Evolutionary conservation across 441 rosid genomes (phyloP).

Genomic region (Aquilaria agallochum): DNA sequence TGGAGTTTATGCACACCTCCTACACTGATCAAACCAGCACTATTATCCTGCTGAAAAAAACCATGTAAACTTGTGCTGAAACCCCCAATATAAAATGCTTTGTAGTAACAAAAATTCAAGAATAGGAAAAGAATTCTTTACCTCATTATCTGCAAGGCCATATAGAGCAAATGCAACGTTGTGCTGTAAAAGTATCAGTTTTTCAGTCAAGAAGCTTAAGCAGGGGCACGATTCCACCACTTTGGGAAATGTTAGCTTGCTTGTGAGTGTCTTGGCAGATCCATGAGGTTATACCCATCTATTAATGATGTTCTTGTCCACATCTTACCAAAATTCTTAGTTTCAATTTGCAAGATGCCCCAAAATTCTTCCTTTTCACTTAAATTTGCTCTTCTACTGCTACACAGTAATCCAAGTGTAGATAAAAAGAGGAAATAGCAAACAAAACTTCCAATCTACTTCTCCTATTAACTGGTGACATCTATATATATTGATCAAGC

Average conservation of each 20-base stretch:
- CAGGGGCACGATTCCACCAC: conserved; percentile 49
- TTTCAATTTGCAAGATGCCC: no score
- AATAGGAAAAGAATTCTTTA: conserved; percentile 9
- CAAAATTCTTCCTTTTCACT: no score
- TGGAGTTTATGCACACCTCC: conserved; percentile 58
- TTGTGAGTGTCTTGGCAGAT: conserved; percentile 47
- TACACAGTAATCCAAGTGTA: no score
- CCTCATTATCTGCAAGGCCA: conserved; percentile 75
- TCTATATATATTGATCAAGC: no score
- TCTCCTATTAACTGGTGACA: no score
- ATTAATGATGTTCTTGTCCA: no score
- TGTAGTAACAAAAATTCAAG: background rate
- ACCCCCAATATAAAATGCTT: no score
- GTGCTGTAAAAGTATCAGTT: conserved; percentile 55
- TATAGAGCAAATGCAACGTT: conserved; percentile 69
- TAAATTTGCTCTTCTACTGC: no score
- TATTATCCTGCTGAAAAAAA: conserved; percentile 39
- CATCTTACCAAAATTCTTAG: no score
- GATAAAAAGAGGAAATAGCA: no score
- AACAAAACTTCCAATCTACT: no score
- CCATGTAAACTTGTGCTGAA: conserved; percentile 1
- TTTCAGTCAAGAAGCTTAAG: conserved; percentile 58
- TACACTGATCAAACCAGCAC: conserved; percentile 44
- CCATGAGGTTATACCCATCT: no score
- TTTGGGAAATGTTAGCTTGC: conserved; percentile 68